Evolutionary conservation across 306 rosid species (phyloP).

Genomic region (Vigna trinervia): DNA sequence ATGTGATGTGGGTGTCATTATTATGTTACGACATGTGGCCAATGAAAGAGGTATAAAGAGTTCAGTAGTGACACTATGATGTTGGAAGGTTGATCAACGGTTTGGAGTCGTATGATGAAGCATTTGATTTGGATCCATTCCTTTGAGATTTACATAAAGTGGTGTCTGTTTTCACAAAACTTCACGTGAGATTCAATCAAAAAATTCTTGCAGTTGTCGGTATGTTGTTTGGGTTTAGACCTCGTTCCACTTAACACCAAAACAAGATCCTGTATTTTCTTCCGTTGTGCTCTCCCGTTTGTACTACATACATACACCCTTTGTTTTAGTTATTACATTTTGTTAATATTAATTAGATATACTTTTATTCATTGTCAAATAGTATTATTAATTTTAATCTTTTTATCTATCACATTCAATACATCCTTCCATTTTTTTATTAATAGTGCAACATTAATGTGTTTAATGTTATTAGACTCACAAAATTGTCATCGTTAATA

Average conservation of each 20-base stretch:
- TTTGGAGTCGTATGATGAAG: conserved; percentile 1
- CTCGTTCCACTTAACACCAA: conserved; percentile 1
- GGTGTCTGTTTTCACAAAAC: conserved; percentile 23
- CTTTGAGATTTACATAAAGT: conserved; percentile 19
- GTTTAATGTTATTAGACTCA: no score
- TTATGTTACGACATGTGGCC: conserved; percentile 28
- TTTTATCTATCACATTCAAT: no score
- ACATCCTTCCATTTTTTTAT: no score
- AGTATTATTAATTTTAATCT: no score
- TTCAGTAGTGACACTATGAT: background rate
- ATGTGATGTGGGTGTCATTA: background rate
- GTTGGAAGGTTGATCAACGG: background rate
- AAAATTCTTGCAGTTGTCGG: conserved; percentile 2
- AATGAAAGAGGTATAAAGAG: background rate
- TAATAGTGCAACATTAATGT: no score
- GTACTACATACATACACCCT: no score
- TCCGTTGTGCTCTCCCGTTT: no score
- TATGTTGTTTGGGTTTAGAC: conserved; percentile 30
- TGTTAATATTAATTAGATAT: no score
- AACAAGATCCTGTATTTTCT: background rate
- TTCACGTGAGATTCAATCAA: background rate
- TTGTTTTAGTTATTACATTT: no score
- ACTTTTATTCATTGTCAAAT: no score
- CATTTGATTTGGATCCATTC: background rate
- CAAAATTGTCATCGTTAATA: no score